Evolutionary conservation across 305 asterid species (phyloP).

Genomic region (Plantago coronopus): DNA sequence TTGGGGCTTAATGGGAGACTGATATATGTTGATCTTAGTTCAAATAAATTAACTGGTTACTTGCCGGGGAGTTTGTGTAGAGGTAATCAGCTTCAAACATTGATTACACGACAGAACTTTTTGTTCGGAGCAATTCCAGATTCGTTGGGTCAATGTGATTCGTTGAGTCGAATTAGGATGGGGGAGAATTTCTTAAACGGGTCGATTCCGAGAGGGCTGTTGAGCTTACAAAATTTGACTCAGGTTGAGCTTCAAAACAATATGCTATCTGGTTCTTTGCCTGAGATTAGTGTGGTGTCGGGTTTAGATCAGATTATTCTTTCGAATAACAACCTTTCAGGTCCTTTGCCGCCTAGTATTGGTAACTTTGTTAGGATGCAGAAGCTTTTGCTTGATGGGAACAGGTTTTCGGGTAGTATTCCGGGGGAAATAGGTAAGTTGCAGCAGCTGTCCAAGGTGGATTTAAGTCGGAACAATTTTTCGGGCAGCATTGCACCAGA

Average conservation of each 20-base stretch:
- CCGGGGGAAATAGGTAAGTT: constrained; percentile 71
- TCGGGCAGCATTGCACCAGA: constrained; percentile 65
- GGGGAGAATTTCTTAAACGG: constrained; percentile 84
- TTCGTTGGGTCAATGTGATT: constrained; percentile 61
- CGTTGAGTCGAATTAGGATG: constrained; percentile 68
- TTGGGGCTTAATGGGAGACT: constrained; percentile 70
- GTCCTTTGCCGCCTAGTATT: constrained; percentile 72
- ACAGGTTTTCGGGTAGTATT: constrained; percentile 68
- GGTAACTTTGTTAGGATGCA: constrained; percentile 71
- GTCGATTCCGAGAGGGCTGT: constrained; percentile 65
- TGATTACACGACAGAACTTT: constrained; percentile 72
- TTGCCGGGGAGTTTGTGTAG: constrained; percentile 64
- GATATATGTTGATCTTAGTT: constrained; percentile 57
- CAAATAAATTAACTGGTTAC: constrained; percentile 77
- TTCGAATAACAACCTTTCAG: constrained; percentile 65
- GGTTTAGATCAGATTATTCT: constrained; percentile 72
- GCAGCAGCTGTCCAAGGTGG: constrained; percentile 83
- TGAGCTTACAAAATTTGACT: constrained; percentile 57
- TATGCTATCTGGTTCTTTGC: constrained; percentile 63
- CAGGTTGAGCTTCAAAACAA: constrained; percentile 83
- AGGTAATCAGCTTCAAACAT: constrained; percentile 52
- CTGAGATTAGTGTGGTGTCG: constrained; percentile 35
- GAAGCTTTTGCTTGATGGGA: constrained; percentile 88
- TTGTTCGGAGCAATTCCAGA: constrained; percentile 79
- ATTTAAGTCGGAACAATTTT: constrained; percentile 68